Base-by-base conservation (phyloP, 768 basidiomycete genomes). In the Hygrocybe coccinea region DNA sequence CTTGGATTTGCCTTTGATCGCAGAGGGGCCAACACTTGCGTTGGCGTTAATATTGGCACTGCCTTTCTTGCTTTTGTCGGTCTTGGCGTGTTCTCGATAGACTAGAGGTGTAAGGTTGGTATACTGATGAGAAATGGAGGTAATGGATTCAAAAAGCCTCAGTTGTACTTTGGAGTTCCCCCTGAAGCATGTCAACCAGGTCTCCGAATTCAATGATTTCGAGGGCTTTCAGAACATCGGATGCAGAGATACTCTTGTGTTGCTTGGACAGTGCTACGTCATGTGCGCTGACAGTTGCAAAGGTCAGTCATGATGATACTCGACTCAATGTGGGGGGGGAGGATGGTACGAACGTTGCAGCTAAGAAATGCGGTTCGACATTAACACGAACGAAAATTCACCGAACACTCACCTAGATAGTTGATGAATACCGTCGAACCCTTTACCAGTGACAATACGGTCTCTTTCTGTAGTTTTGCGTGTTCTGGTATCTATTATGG, bases 371-470 rank as follows among this genome's bases (percentile, higher is more conserved):
- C 17, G 24, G 9, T 24, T 48, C 44, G 57, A n/a, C 17, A 24
- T 21, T 48, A 14, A 38, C 7, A 17, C 50, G 15, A 45, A 41
- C 29, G 38, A 39, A 54, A 38, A n/a, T 58, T 14, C 19, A 21
- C 51, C n/a, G n/a, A n/a, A n/a, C 29, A 73, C 85, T 61, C 67
- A 88, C 95, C 87, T 7, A 98, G 76, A 63, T 94, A 95, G 68
- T 89, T 95, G 61, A 99, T 94, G 69, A 97, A 98, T 50, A 97
- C 88, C 0, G 95, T 95, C 3, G 94, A 91, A 29, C 87, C 87
- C 66, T 94, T 94, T 12, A 89, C 78, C 9, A 97, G 76, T 11
- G 92, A 90, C 1, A 89, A 68, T 0, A 94, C 84, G 0, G 90
- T 89, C 56, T 97, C 95, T 59, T 94, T 95, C 63, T 93, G 89